Conservation (phyloP, 345 rosid species). For the Turnera subulata region DNA sequence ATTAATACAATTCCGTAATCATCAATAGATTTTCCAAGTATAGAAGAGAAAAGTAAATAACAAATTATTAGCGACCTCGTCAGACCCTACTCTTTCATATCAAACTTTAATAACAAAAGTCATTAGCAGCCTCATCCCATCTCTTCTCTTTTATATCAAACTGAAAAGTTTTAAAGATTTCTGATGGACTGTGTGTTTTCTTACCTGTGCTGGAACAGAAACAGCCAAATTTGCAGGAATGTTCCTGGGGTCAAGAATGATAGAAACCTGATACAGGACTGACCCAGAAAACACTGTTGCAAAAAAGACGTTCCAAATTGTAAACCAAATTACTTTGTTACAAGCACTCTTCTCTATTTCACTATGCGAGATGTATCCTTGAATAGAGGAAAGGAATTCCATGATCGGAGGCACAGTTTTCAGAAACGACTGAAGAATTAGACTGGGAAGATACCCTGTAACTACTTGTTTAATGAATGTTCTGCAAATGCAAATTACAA, state of each 20-base stretch:
- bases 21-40: no score
- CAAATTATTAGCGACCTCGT: no score
- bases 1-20: no score
- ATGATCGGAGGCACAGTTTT: constrained; percentile 81
- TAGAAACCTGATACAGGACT: constrained; percentile 48
- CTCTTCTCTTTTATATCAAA: background rate
- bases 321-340: constrained; percentile 92
- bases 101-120: no score
- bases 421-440: constrained; percentile 76
- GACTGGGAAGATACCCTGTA: constrained; percentile 94
- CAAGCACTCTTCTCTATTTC: constrained; percentile 88
- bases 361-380: constrained; percentile 83
- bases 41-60: no score
- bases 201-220: constrained; percentile 93
- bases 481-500: constrained; percentile 48
- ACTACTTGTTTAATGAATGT: constrained; percentile 62
- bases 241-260: constrained; percentile 65
- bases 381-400: constrained; percentile 89
- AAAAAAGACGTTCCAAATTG: constrained; percentile 88
- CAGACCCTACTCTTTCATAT: no score
- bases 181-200: background rate
- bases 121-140: background rate
- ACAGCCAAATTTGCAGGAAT: constrained; percentile 75
- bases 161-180: background rate
- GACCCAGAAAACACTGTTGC: constrained; percentile 95